phyloP scores from a whole-genome alignment of 140 eudicot genomes.

The Bidens hawaiensis region DNA sequence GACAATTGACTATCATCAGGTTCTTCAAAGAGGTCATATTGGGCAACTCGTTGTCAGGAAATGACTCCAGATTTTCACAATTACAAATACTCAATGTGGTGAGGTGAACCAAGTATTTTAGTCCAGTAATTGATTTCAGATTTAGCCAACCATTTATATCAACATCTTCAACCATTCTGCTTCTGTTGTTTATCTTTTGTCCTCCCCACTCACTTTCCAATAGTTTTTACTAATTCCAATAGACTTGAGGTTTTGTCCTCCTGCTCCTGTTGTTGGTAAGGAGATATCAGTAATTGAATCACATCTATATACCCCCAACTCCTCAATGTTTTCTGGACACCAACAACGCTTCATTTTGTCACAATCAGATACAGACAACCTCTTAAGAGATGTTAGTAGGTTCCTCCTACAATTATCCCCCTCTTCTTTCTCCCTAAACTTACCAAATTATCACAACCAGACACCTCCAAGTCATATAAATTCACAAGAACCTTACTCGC shows the following conservation, averaged over 20 bases:
- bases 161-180: background rate
- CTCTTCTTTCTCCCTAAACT: background rate
- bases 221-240: background rate
- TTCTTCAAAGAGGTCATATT: background rate
- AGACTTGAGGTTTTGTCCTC: background rate
- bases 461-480: background rate
- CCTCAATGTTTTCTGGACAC: background rate
- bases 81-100: too few relatives aligned
- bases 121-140: background rate
- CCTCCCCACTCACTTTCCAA: background rate
- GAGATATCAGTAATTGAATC: background rate
- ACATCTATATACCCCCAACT: background rate
- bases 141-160: background rate
- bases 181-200: background rate
- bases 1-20: background rate
- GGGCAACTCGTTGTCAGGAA: constrained; percentile 5
- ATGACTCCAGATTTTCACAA: background rate
- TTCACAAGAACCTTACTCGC: constrained; percentile 9
- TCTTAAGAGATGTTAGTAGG: constrained; percentile 2
- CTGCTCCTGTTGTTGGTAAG: background rate
- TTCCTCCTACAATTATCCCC: background rate
- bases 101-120: background rate
- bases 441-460: background rate
- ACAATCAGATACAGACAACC: background rate
- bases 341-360: background rate